phyloP scores from a whole-genome alignment of 2,329 filamentous ascomycete species.

The Stachybotrys chartarum region DNA sequence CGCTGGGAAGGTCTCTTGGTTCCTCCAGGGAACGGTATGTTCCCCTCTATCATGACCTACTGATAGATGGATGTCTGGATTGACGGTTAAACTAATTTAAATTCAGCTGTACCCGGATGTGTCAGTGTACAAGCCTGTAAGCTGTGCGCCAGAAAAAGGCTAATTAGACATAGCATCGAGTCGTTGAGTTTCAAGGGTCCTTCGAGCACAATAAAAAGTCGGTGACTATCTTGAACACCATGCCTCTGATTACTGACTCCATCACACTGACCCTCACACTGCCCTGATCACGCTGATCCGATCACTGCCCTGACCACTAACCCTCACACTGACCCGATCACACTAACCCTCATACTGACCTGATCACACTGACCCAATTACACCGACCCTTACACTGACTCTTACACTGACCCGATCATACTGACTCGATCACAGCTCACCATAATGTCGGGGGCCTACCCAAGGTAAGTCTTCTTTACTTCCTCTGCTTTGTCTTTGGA shows the following conservation, averaged over 20 bases:
- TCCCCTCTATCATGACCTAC: neutral
- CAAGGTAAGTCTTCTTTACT: neutral
- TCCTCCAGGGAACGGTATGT: conserved; percentile 82
- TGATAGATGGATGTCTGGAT: too few relatives aligned
- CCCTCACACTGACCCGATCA: too few relatives aligned
- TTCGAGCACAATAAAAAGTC: neutral
- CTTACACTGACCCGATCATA: too few relatives aligned
- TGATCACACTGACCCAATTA: too few relatives aligned
- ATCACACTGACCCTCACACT: too few relatives aligned
- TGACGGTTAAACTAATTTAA: neutral
- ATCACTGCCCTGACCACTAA: too few relatives aligned
- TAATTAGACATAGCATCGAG: neutral
- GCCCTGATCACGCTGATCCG: too few relatives aligned
- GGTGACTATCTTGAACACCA: too few relatives aligned
- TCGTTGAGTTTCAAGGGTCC: neutral
- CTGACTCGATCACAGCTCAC: too few relatives aligned
- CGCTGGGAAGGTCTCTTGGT: conserved; percentile 75
- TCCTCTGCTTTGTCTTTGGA: neutral
- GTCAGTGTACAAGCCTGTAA: neutral
- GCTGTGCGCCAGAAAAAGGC: neutral
- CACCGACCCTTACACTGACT: too few relatives aligned
- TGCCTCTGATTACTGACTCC: too few relatives aligned
- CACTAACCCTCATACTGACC: too few relatives aligned
- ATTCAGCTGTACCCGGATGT: neutral
- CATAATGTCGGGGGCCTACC: neutral